phyloP scores from a whole-genome alignment of 805 yeast species.

The Barnettozyma salicaria region DNA sequence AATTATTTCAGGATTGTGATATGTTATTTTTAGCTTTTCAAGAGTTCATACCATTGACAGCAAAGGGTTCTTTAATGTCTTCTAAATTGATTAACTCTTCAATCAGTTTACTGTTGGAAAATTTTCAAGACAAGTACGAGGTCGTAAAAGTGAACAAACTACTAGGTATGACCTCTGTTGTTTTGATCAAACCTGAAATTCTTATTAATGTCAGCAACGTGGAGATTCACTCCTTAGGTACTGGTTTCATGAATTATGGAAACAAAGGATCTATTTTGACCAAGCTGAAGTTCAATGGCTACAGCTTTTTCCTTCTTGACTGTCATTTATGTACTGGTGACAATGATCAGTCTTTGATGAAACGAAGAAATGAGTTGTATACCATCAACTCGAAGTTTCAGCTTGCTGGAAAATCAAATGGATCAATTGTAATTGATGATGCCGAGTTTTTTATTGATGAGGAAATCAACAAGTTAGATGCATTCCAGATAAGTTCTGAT shows the following conservation, averaged over 20 bases:
- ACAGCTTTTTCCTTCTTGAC: slow-evolving; percentile 34
- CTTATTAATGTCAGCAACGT: slow-evolving; percentile 35
- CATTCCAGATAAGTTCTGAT: slow-evolving; percentile 14
- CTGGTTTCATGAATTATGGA: slow-evolving; percentile 57
- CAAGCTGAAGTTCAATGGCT: slow-evolving; percentile 28
- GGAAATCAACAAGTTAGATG: slow-evolving; percentile 19
- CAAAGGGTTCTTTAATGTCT: slow-evolving; percentile 30
- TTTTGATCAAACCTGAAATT: slow-evolving; percentile 33
- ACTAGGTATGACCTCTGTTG: slow-evolving; percentile 45
- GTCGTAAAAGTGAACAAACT: slow-evolving; percentile 41
- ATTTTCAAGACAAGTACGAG: slow-evolving; percentile 24
- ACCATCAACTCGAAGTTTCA: slow-evolving; percentile 31
- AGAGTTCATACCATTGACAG: slow-evolving; percentile 45
- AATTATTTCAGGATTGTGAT: slow-evolving; percentile 21
- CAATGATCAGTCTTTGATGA: slow-evolving; percentile 28
- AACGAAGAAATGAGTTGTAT: slow-evolving; percentile 40
- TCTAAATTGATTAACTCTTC: slow-evolving; percentile 19
- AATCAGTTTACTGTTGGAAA: not conserved
- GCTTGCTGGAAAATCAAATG: slow-evolving; percentile 20
- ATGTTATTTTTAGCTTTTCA: slow-evolving; percentile 42
- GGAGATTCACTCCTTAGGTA: slow-evolving; percentile 41
- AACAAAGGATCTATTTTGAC: slow-evolving; percentile 55
- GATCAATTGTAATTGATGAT: slow-evolving; percentile 17
- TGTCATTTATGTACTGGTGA: slow-evolving; percentile 53
- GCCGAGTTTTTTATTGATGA: slow-evolving; percentile 23